Evolutionary conservation across 441 rosid species (phyloP).

Genomic region (Daphne laureola): DNA sequence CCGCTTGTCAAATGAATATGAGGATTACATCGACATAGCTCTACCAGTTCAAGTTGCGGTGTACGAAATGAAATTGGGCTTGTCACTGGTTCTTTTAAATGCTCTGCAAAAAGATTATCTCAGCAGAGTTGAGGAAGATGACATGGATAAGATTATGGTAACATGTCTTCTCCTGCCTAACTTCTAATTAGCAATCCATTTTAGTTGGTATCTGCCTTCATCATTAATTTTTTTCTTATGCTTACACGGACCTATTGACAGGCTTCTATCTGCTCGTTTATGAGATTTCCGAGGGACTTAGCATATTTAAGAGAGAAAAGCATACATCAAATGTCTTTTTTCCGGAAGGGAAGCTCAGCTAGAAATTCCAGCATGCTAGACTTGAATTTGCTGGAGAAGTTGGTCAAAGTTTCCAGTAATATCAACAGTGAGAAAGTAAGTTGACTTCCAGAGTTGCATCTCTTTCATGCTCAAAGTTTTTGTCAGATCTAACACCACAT

Average conservation of each 20-base stretch:
- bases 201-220: not conserved
- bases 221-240: conserved; percentile 5
- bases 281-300: conserved; percentile 73
- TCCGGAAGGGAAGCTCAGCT: conserved; percentile 28
- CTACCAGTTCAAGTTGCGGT: conserved; percentile 95
- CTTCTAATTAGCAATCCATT: not conserved
- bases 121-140: conserved; percentile 34
- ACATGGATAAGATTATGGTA: conserved; percentile 60
- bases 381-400: conserved; percentile 51
- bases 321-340: conserved; percentile 27
- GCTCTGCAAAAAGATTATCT: conserved; percentile 33
- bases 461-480: not conserved
- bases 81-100: conserved; percentile 58
- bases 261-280: conserved; percentile 66
- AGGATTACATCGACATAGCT: conserved; percentile 63
- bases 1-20: conserved; percentile 55
- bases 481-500: conserved; percentile 1
- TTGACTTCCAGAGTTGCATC: conserved; percentile 8
- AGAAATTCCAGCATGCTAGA: conserved; percentile 35
- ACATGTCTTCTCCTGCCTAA: conserved; percentile 1
- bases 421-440: conserved; percentile 40
- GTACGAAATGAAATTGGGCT: conserved; percentile 87
- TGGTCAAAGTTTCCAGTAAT: conserved; percentile 44
- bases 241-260: conserved; percentile 33
- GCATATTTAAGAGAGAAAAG: conserved; percentile 17